Percentiles rank a stretch among this genome's conserved stretches.
Conservation (phyloP, 2,329 filamentous ascomycete genomes). For the Sporothrix variecibatus region DNA sequence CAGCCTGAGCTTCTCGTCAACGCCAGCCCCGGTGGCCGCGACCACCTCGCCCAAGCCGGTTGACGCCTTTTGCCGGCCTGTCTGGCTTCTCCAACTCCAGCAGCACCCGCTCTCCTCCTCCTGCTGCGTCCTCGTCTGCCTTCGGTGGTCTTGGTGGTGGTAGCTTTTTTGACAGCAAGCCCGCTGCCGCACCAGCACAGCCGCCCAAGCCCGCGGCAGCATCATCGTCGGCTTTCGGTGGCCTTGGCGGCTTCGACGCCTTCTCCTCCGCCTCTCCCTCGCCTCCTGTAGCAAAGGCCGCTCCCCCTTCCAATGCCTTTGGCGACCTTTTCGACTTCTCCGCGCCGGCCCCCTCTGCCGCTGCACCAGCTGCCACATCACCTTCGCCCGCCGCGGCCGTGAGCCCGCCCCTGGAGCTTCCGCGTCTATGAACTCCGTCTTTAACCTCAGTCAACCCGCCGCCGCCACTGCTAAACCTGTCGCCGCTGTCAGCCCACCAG, state of each 20-base stretch:
- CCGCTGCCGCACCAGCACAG: conserved; percentile 46
- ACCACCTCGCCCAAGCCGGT: conserved; percentile 33
- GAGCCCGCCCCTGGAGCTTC: conserved; percentile 43
- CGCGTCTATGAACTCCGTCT: conserved; percentile 63
- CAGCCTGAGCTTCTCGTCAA: conserved; percentile 47
- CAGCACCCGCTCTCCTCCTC: conserved; percentile 34
- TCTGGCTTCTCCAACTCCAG: conserved; percentile 33
- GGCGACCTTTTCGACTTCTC: conserved; percentile 82
- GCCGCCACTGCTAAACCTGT: conserved; percentile 37
- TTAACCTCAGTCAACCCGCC: conserved; percentile 68
- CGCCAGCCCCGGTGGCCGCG: conserved; percentile 36
- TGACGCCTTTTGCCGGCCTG: conserved; percentile 30
- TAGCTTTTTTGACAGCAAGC: conserved; percentile 78
- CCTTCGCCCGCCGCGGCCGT: conserved; percentile 42
- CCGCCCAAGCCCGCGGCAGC: conserved; percentile 23
- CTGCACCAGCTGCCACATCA: conserved; percentile 48
- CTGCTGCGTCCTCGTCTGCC: conserved; percentile 41
- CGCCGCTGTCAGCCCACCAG: conserved; percentile 41
- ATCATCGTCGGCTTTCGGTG: conserved; percentile 52
- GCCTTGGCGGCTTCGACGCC: conserved; percentile 54
- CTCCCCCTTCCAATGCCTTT: conserved; percentile 58
- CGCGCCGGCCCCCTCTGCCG: conserved; percentile 47
- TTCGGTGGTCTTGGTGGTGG: conserved; percentile 67
- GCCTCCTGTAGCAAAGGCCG: conserved; percentile 42
- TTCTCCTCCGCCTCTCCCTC: conserved; percentile 33